Base-by-base conservation (phyloP, 352 stramenopile genomes). In the Phytophthora idaei region DNA sequence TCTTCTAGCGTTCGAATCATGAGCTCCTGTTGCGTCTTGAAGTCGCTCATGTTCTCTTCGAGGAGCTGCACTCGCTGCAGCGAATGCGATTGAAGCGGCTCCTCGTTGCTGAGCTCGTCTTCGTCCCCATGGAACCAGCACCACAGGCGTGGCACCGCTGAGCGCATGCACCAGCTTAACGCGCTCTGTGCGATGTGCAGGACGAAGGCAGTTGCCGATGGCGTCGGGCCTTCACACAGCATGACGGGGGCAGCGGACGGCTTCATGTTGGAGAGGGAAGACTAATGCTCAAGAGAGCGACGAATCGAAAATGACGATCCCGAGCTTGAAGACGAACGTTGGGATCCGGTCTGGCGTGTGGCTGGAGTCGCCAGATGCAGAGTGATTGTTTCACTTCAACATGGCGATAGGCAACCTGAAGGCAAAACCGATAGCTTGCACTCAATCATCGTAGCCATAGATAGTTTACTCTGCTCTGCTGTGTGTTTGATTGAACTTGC, bases 301-400 rank as follows among this genome's bases (percentile, higher is more conserved):
- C 42, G 12, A 41, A 54, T n/a, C 31, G 5, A 54, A 41, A 41
- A 32, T 42, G 15, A 32, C n/a, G 31, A 27, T 28, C 5, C 5
- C 3, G 7, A 44, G n/a, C 10, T 3, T 17, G 12, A 7, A 51
- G 17, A 11, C 34, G 14, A 17, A 53, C 15, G 27, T 39, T 14
- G 11, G 21, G 47, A 53, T 37, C 12, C 28, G 5, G 48, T 25
- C 47, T 54, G 47, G 47, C 47, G 47, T 44, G 11, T 44, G 48
- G 1, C n/a, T 28, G 11, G 29, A 28, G 48, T 25, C 48, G 8
- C 48, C 31, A 55, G 48, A 55, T 42, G 12, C 10, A 25, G 28
- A 55, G 48, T 52, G 28, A 56, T 17, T 56, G 29, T 31, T 55
- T 39, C 48, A 32, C 49, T 56, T 56, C 49, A 45, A 56, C 10